Evolutionary conservation across 2,329 filamentous ascomycete species (phyloP).

Genomic region (Xylariaceae sp.): DNA sequence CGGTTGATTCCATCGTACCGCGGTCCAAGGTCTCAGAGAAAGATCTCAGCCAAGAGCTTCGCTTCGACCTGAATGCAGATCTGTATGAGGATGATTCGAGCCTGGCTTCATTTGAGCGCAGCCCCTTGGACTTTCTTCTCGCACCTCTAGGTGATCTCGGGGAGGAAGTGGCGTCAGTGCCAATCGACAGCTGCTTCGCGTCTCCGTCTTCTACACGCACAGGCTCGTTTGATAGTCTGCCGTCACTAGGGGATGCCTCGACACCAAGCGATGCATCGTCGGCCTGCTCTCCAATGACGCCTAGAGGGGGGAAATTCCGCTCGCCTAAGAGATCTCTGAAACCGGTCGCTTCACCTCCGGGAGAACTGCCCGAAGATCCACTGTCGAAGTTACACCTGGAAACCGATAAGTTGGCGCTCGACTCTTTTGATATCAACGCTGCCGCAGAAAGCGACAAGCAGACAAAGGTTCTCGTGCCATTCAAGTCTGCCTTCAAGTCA

Average conservation of each 20-base stretch:
- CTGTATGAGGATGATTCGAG: constrained; percentile 16
- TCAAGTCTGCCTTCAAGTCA: constrained; percentile 59
- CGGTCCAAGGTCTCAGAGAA: constrained; percentile 53
- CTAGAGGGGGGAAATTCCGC: constrained; percentile 37
- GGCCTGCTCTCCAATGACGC: constrained; percentile 43
- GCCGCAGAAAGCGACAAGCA: constrained; percentile 26
- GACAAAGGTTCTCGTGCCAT: constrained; percentile 35
- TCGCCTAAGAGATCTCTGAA: constrained; percentile 47
- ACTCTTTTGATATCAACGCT: constrained; percentile 39
- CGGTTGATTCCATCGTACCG: constrained; percentile 51
- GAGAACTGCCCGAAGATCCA: constrained; percentile 43
- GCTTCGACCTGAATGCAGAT: constrained; percentile 14
- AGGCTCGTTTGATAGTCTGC: constrained; percentile 55
- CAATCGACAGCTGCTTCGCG: constrained; percentile 47
- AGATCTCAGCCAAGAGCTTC: constrained; percentile 42
- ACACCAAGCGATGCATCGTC: constrained; percentile 46
- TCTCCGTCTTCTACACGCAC: constrained; percentile 51
- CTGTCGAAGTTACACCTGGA: constrained; percentile 35
- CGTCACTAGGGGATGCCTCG: constrained; percentile 53
- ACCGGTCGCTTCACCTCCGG: constrained; percentile 50
- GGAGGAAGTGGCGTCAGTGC: constrained; percentile 40
- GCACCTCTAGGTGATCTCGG: constrained; percentile 54
- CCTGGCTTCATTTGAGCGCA: constrained; percentile 42
- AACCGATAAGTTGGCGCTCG: constrained; percentile 43
- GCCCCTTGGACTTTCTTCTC: constrained; percentile 54